These are phyloP conservation scores for Monosporascus sp. DNA, from an alignment of 2,329 filamentous ascomycete genomes.

Conservation along the genomic window DNA sequence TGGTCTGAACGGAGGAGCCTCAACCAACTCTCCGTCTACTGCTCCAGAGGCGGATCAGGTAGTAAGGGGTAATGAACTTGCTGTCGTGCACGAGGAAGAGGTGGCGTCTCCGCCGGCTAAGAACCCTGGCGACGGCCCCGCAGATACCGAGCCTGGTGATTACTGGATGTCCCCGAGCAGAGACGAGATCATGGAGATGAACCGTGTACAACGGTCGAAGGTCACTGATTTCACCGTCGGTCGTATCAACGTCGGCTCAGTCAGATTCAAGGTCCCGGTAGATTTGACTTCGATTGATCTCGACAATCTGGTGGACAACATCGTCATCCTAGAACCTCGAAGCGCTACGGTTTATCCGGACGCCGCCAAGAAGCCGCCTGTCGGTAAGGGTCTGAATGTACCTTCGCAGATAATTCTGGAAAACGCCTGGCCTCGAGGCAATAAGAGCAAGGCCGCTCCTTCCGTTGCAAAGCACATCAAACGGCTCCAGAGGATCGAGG, in stretches of 20 bases:
- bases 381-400: constrained; percentile 87
- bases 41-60: constrained; percentile 62
- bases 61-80: constrained; percentile 66
- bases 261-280: constrained; percentile 75
- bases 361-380: constrained; percentile 69
- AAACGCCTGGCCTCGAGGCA: constrained; percentile 82
- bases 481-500: constrained; percentile 69
- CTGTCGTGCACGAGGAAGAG: constrained; percentile 71
- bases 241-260: constrained; percentile 71
- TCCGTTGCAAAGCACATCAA: constrained; percentile 76
- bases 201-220: constrained; percentile 68
- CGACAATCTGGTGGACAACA: constrained; percentile 70
- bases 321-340: constrained; percentile 72
- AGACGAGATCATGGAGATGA: constrained; percentile 73
- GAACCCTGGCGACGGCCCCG: constrained; percentile 17
- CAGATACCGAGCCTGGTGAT: constrained; percentile 55
- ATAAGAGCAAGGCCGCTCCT: constrained; percentile 54
- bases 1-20: constrained; percentile 39
- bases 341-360: constrained; percentile 84
- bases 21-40: constrained; percentile 29
- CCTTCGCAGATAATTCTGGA: constrained; percentile 82
- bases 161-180: constrained; percentile 84
- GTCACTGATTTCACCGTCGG: constrained; percentile 76
- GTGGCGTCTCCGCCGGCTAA: constrained; percentile 28
- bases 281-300: constrained; percentile 76